A percentile compares a stretch with the other conserved stretches of the same genome.
These are phyloP conservation scores for Camellia lanceoleosa DNA, from an alignment of 148 eudicot genomes.

Conservation along the genomic window DNA sequence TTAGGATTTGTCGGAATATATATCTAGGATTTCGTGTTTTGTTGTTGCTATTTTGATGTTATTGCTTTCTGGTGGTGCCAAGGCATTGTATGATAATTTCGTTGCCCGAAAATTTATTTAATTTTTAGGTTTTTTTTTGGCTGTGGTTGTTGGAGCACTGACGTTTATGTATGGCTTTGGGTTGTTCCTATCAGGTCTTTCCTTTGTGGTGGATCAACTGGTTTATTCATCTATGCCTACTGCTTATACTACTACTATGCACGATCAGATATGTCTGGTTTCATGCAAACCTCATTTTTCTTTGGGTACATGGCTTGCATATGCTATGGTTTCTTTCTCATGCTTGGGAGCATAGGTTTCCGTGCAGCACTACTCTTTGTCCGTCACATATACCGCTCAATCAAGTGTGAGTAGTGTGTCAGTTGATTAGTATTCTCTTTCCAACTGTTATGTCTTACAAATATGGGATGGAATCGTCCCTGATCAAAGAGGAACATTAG, in stretches of 20 bases:
- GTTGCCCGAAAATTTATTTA: not conserved
- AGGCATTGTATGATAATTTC: not conserved
- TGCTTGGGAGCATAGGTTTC: conserved; percentile 41
- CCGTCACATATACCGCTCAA: conserved; percentile 40
- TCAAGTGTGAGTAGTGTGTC: conserved; percentile 33
- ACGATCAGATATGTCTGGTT: conserved; percentile 38
- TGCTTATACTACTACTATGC: conserved; percentile 40
- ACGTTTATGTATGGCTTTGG: not conserved
- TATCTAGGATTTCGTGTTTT: not conserved
- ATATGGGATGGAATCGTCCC: conserved; percentile 5
- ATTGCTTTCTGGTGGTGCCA: no score
- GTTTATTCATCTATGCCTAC: conserved; percentile 37
- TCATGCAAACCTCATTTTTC: conserved; percentile 43
- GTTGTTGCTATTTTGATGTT: no score
- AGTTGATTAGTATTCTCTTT: not conserved
- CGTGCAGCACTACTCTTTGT: conserved; percentile 40
- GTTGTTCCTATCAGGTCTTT: conserved; percentile 27
- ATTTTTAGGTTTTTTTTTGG: not conserved
- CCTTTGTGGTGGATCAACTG: conserved; percentile 43
- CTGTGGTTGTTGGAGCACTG: not conserved
- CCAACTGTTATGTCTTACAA: not conserved
- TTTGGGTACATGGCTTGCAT: conserved; percentile 45
- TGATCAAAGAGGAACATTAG: not conserved
- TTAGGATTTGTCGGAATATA: not conserved
- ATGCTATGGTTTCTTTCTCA: conserved; percentile 43